Conservation (phyloP, 2,329 filamentous ascomycete genomes). For the Exophiala dermatitidis region DNA sequence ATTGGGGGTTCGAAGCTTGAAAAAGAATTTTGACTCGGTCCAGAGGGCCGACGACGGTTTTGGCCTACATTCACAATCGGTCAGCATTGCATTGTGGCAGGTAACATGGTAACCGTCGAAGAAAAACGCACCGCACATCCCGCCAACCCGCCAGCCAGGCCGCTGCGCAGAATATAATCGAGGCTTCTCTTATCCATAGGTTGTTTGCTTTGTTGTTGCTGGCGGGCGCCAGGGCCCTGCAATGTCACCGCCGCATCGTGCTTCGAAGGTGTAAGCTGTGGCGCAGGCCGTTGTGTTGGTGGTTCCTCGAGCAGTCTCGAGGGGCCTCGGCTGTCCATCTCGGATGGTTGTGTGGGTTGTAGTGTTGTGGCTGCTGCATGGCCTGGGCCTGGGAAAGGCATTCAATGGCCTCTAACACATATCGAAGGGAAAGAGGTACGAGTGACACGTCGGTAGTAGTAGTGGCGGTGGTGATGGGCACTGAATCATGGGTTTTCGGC, state of each 20-base stretch:
- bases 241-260: conserved; percentile 48
- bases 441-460: neutral
- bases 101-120: neutral
- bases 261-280: conserved; percentile 43
- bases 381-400: conserved; percentile 50
- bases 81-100: neutral
- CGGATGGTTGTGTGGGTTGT: conserved; percentile 34
- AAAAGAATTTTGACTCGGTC: conserved; percentile 99
- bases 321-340: conserved; percentile 44
- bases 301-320: conserved; percentile 30
- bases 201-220: conserved; percentile 40
- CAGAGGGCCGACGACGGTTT: conserved; percentile 89
- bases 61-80: conserved; percentile 54
- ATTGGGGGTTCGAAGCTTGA: conserved; percentile 89
- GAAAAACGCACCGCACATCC: conserved; percentile 69
- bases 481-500: neutral
- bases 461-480: too few relatives aligned
- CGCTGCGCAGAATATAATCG: conserved; percentile 77
- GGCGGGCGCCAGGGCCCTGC: conserved; percentile 28
- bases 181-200: conserved; percentile 63
- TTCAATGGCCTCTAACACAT: conserved; percentile 32
- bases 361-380: conserved; percentile 44
- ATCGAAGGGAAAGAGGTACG: neutral
- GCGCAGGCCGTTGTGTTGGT: conserved; percentile 2
- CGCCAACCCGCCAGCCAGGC: conserved; percentile 79